Conservation (phyloP, 495 filamentous ascomycete species). For the Lasiosphaeria ovina region DNA sequence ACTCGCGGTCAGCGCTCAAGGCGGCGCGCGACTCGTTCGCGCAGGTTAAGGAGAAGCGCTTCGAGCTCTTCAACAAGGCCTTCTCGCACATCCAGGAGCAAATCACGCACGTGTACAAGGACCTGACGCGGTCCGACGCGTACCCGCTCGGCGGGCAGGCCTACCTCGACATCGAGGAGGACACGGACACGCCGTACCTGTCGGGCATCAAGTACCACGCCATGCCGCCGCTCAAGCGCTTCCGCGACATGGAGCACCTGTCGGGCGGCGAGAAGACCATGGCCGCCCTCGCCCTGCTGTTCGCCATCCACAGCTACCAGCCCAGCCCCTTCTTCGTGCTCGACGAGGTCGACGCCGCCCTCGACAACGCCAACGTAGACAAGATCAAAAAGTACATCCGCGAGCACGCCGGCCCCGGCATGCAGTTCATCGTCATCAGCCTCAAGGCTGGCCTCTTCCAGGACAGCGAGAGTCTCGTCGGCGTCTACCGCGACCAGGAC, state of each 20-base stretch:
- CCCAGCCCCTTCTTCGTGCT: slow-evolving; percentile 96
- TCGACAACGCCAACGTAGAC: slow-evolving; percentile 94
- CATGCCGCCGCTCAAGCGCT: slow-evolving; percentile 97
- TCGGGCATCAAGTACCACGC: slow-evolving; percentile 96
- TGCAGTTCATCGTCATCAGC: slow-evolving; percentile 98
- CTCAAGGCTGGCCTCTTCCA: slow-evolving; percentile 94
- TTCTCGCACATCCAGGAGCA: slow-evolving; percentile 94
- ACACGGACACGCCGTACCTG: slow-evolving; percentile 82
- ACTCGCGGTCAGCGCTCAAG: slow-evolving; percentile 68
- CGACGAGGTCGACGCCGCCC: slow-evolving; percentile 95
- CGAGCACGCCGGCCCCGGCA: slow-evolving; percentile 89
- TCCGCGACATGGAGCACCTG: slow-evolving; percentile 98
- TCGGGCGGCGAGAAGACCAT: slow-evolving; percentile 99
- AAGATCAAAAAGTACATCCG: slow-evolving; percentile 94
- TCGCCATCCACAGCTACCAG: slow-evolving; percentile 93
- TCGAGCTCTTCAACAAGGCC: slow-evolving; percentile 89
- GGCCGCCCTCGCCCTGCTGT: slow-evolving; percentile 91
- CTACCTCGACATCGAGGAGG: slow-evolving; percentile 88
- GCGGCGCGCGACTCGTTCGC: slow-evolving; percentile 80
- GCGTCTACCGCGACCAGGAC: slow-evolving; percentile 91
- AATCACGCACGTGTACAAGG: slow-evolving; percentile 90
- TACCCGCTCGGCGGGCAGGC: slow-evolving; percentile 92
- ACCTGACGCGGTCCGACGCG: slow-evolving; percentile 79
- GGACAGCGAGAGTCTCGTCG: slow-evolving; percentile 87
- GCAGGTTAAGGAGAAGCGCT: slow-evolving; percentile 74